These are phyloP conservation scores for Artemisia annua DNA, from an alignment of 129 eudicot species.

Conservation along the genomic window DNA sequence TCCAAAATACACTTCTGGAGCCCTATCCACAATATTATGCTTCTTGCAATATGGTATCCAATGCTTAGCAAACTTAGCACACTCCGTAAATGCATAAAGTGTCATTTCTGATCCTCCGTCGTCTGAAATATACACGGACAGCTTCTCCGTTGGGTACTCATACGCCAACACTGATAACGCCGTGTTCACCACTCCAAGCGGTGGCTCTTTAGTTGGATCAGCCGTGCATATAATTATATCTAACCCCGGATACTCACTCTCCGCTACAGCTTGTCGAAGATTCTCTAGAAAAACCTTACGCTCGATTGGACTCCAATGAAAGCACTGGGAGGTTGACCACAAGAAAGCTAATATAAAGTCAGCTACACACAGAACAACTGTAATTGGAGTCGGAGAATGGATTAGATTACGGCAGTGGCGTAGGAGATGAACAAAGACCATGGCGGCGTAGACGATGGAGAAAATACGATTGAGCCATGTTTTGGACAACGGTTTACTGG, in stretches of 20 bases:
- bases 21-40: conserved; percentile 47
- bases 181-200: conserved; percentile 72
- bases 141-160: conserved; percentile 81
- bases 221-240: conserved; percentile 87
- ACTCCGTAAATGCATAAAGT: conserved; percentile 83
- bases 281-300: conserved; percentile 59
- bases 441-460: conserved; percentile 29
- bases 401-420: conserved; percentile 36
- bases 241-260: conserved; percentile 49
- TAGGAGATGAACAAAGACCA: conserved; percentile 11
- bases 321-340: conserved; percentile 66
- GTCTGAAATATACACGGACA: conserved; percentile 84
- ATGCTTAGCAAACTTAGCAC: conserved; percentile 61
- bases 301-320: conserved; percentile 48
- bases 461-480: conserved; percentile 48
- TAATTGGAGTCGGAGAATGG: conserved; percentile 36
- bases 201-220: conserved; percentile 86
- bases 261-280: conserved; percentile 23
- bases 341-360: conserved; percentile 55
- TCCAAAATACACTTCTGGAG: conserved; percentile 58
- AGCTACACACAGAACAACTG: conserved; percentile 38
- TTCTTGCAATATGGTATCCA: conserved; percentile 84
- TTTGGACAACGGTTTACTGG: conserved; percentile 17
- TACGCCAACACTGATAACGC: conserved; percentile 85
- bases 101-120: conserved; percentile 87